These are phyloP conservation scores for Eucalyptus regnans DNA, from an alignment of 345 rosid genomes.

Conservation along the genomic window DNA sequence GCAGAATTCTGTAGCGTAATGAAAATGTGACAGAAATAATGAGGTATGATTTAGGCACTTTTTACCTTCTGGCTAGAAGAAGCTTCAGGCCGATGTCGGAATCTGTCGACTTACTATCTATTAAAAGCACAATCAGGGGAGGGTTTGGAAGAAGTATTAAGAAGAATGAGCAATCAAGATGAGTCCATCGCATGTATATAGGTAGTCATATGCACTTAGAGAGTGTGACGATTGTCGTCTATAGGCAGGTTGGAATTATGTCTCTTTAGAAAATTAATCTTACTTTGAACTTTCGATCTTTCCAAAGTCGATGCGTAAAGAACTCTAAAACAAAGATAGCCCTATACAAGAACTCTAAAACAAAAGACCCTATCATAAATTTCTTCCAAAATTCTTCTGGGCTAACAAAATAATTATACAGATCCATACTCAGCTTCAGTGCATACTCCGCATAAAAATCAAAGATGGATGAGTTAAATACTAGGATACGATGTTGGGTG, in stretches of 20 bases:
- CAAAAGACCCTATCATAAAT: neutral
- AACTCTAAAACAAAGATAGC: neutral
- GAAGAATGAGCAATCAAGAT: neutral
- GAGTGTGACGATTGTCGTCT: neutral
- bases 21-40: neutral
- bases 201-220: neutral
- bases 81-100: neutral
- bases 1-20: neutral
- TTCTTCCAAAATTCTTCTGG: neutral
- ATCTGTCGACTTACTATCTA: neutral
- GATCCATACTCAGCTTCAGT: neutral
- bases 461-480: neutral
- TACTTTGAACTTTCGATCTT: neutral
- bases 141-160: neutral
- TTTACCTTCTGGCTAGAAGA: neutral
- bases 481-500: neutral
- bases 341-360: neutral
- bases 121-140: neutral
- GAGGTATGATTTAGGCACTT: neutral
- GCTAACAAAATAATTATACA: neutral
- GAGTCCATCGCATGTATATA: neutral
- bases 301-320: neutral
- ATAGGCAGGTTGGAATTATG: neutral
- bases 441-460: neutral
- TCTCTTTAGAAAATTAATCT: neutral